phyloP scores from a whole-genome alignment of 2,329 filamentous ascomycete genomes.

The Periconia digitata region DNA sequence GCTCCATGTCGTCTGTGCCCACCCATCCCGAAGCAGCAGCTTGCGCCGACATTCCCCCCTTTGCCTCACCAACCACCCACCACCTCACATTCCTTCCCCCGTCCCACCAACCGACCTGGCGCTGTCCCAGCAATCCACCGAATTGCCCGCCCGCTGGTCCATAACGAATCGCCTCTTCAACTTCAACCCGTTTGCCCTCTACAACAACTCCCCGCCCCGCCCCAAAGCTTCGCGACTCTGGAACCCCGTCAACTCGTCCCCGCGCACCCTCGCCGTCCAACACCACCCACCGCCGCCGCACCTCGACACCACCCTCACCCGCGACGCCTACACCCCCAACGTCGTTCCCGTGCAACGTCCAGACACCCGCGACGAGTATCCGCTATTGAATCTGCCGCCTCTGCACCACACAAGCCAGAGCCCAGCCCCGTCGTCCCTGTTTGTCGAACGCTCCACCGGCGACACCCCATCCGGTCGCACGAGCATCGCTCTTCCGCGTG shows the following conservation, averaged over 20 bases:
- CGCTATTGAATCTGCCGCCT: conserved; percentile 60
- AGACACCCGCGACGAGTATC: conserved; percentile 52
- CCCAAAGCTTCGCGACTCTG: conserved; percentile 56
- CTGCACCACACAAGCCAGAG: conserved; percentile 57
- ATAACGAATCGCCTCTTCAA: conserved; percentile 46
- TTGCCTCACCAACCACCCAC: conserved; percentile 1
- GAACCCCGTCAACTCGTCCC: conserved; percentile 59
- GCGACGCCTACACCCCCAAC: conserved; percentile 40
- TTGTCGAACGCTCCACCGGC: conserved; percentile 42
- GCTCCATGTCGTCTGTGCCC: conserved; percentile 5
- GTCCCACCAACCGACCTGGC: conserved; percentile 15
- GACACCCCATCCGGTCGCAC: conserved; percentile 49
- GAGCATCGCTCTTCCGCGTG: conserved; percentile 55
- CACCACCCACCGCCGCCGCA: conserved; percentile 6
- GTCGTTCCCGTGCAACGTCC: conserved; percentile 46
- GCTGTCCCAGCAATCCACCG: conserved; percentile 13
- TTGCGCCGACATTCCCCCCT: conserved; percentile 3
- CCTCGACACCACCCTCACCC: conserved; percentile 3
- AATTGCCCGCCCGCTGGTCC: conserved; percentile 41
- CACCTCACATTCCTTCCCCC: conserved; percentile 11
- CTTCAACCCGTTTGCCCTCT: conserved; percentile 35
- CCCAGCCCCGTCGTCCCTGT: conserved; percentile 38
- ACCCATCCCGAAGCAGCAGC: conserved; percentile 2
- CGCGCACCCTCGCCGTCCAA: conserved; percentile 34
- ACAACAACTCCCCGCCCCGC: conserved; percentile 26